Base-by-base conservation (phyloP, 768 basidiomycete species). In the Termitomyces sp. region DNA sequence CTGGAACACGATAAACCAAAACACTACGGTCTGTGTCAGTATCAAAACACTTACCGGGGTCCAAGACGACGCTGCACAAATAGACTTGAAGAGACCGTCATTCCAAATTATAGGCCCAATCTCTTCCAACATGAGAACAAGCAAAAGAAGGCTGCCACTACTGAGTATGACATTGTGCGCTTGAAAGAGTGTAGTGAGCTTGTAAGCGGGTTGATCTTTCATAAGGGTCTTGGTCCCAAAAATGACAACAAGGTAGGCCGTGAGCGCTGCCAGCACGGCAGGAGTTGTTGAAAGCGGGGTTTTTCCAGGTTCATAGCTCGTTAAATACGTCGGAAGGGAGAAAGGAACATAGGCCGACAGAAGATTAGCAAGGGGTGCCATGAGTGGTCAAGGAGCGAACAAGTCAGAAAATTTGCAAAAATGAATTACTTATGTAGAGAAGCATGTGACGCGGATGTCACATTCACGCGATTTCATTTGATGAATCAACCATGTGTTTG, bases 41-140 rank as follows among this genome's bases (percentile, higher is more conserved):
- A 45, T 56, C 26, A 44, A 43, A 50, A 44, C 49, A 81, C 89
- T 66, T 64, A 96, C 95, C 60, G 85, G 77, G 41, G 96, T 95
- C 93, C 93, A 99, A 53, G 93, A 84, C 3, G 71, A 65, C 26
- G 78, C 75, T 56, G 80, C 70, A 71, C 97, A 99, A 61, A 98
- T 84, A 35, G 86, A 84, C 65, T 82, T 75, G 73, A 87, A 93
- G 32, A 85, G 55, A 44, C 89, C 88, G 49, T 86, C 74, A 49
- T 83, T 83, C 76, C 80, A 83, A 64, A 83, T 74, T 62, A 91
- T 82, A 21, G 94, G 96, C 9, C 87, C 51, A 45, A 97, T 88
- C 73, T 98, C 95, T 71, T 98, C 95, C 32, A 90, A 69, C 83
- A 97, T 95, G 32, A 97, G 77, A n/a, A 75, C 76, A 40, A 99